Base-by-base conservation (phyloP, 192 early-diverging fungal genomes). In the Dissophora globulifera region DNA sequence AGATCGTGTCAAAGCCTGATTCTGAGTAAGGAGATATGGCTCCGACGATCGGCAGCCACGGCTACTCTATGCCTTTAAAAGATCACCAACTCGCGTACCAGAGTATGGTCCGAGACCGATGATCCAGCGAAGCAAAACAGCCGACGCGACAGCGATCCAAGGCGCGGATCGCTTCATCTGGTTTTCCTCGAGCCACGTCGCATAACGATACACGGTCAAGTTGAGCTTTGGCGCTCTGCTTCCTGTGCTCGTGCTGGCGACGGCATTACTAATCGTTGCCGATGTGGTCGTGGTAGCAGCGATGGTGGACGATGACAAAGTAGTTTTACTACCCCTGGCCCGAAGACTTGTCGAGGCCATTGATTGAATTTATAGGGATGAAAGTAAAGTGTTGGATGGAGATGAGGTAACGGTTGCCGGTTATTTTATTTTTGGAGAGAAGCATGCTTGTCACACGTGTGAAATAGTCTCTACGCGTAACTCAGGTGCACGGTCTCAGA, bases 91-190 rank as follows among this genome's bases (percentile, higher is more conserved):
- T n/a, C n/a, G n/a, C n/a, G n/a, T 81, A 85, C 90, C 94, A 55
- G 94, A 96, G 60, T 96, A 93, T 8, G 86, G 87, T 40, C 85
- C 81, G 32, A 94, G 81, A 15, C 82, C 83, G 1, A 93, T 83
- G 1, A 80, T 71, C 86, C 86, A 93, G 50, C 90, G 88, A 8
- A 94, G 72, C 5, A 90, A 75, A 0, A 89, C 43, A 3, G 81
- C 64, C 75, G 88, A 81, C 32, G 86, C 53, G 68, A 84, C 22
- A 60, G 71, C 60, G 33, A 86, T 61, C 38, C 79, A 67, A 22
- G 79, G 62, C 1, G 74, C 80, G 19, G 69, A 60, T 46, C 63
- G 67, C 19, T 74, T 69, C 16, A 78, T 52, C 48, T 82, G 78
- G 33, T 78, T 79, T 46, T 80, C 80, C 4, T 80, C 78, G 12